Percentiles rank a stretch among this genome's conserved stretches.
Evolutionary conservation across 805 yeast genomes (phyloP).

Genomic region (Candida fluviatilis): DNA sequence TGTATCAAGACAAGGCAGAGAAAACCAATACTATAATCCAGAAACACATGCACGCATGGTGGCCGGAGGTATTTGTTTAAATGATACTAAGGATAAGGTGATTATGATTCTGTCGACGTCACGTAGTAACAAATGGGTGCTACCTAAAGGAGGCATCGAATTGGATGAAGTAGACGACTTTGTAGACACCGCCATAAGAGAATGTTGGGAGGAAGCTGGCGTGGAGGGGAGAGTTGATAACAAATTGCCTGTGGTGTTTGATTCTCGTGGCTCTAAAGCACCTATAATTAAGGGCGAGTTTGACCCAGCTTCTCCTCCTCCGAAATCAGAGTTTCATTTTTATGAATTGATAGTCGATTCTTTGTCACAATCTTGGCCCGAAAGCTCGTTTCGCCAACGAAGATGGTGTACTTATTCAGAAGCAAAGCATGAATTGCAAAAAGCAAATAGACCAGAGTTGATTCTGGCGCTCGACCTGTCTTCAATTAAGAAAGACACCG

Average conservation of each 20-base stretch:
- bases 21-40: slow-evolving; percentile 54
- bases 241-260: slow-evolving; percentile 64
- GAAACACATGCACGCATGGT: slow-evolving; percentile 77
- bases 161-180: slow-evolving; percentile 60
- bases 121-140: slow-evolving; percentile 69
- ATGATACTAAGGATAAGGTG: slow-evolving; percentile 53
- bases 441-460: slow-evolving; percentile 64
- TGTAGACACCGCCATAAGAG: slow-evolving; percentile 64
- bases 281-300: slow-evolving; percentile 31
- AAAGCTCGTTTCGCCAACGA: slow-evolving; percentile 54
- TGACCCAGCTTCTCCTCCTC: slow-evolving; percentile 43
- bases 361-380: slow-evolving; percentile 73
- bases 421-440: slow-evolving; percentile 55
- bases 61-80: slow-evolving; percentile 85
- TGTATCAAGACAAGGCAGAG: slow-evolving; percentile 51
- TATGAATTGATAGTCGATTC: slow-evolving; percentile 66
- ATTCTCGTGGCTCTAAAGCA: slow-evolving; percentile 40
- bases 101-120: slow-evolving; percentile 76
- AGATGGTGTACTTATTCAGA: slow-evolving; percentile 72
- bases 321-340: slow-evolving; percentile 84
- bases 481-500: slow-evolving; percentile 31
- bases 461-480: slow-evolving; percentile 59
- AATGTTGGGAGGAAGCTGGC: slow-evolving; percentile 98
- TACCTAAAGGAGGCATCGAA: slow-evolving; percentile 97
- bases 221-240: slow-evolving; percentile 59